Conservation (phyloP, 306 rosid species). For the Ceratonia siliqua region DNA sequence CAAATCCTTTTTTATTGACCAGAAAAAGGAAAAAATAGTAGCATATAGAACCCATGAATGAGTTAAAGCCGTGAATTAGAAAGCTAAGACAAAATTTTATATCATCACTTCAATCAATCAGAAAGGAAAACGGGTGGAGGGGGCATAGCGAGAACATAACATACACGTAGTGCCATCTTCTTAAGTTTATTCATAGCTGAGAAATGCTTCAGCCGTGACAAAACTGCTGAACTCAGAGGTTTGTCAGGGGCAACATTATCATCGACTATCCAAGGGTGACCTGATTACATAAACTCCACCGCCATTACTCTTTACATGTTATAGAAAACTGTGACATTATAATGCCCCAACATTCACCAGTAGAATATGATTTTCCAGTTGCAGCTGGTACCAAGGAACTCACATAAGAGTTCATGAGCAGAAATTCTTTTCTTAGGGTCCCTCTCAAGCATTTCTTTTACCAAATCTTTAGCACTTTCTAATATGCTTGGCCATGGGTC, state of each 20-base stretch:
- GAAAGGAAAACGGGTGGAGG: background rate
- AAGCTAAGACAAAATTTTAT: background rate
- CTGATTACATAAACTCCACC: conserved; percentile 44
- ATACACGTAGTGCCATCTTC: conserved; percentile 88
- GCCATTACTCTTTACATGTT: conserved; percentile 18
- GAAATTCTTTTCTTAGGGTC: conserved; percentile 72
- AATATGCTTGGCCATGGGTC: conserved; percentile 90
- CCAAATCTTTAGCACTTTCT: conserved; percentile 79
- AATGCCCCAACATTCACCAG: conserved; percentile 16
- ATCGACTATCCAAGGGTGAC: conserved; percentile 90
- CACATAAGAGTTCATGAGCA: conserved; percentile 88
- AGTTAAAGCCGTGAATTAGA: conserved; percentile 6
- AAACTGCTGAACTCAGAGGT: conserved; percentile 88
- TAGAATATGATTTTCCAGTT: conserved; percentile 22
- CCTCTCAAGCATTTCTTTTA: conserved; percentile 68
- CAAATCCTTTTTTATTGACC: background rate
- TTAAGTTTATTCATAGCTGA: conserved; percentile 88
- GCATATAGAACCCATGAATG: background rate
- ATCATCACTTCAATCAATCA: conserved; percentile 20
- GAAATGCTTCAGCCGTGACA: conserved; percentile 86
- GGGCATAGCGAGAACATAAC: background rate
- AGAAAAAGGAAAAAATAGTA: background rate
- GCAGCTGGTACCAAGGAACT: conserved; percentile 44
- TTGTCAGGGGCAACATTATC: conserved; percentile 86
- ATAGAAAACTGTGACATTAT: conserved; percentile 8